Base-by-base conservation (phyloP, 192 early-diverging fungal species). In the Umbelopsis vinacea region DNA sequence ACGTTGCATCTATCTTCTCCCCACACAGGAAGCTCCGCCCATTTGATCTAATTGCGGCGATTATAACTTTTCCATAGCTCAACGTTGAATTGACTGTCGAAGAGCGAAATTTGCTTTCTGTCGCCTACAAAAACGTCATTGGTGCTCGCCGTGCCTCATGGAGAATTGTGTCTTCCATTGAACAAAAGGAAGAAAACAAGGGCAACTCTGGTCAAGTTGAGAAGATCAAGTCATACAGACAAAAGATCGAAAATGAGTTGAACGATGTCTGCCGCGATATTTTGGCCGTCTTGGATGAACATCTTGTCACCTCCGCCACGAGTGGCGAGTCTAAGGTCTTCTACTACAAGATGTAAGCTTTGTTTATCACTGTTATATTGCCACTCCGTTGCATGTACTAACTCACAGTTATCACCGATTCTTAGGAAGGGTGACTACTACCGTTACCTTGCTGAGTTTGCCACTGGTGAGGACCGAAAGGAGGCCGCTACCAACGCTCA, bases 81-180 rank as follows among this genome's bases (percentile, higher is more conserved):
- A 85, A 85, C 74, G 87, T 93, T 67, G 93, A 95, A 79, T 89
- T 96, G 76, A 90, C 96, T 17, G 92, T 98, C 66, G 97, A 98
- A 86, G 97, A 98, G 84, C 94, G 97, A 76, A 98, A 98, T 85
- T 86, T 98, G 71, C 87, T 98, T 54, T 96, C 94, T 37, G 96
- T 98, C 54, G 97, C 97, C 57, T 98, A 97, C 89, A 98, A 98
- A 91, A 98, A 98, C 86, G 91, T 96, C 29, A 97, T 97, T 76
- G 97, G 96, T 72, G 97, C 95, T 24, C 94, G 95, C 77, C 94
- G 96, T 83, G 95, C 95, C 33, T 96, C 95, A 53, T 97, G 95
- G 95, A 87, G 96, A 80, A 96, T 98, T 76, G 94, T 98, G 52
- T 95, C 95, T 69, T 97, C 96, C 57, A 97, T 98, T 79, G 94